Conservation (phyloP, 75 land plant species). For the Sequoia sempervirens region DNA sequence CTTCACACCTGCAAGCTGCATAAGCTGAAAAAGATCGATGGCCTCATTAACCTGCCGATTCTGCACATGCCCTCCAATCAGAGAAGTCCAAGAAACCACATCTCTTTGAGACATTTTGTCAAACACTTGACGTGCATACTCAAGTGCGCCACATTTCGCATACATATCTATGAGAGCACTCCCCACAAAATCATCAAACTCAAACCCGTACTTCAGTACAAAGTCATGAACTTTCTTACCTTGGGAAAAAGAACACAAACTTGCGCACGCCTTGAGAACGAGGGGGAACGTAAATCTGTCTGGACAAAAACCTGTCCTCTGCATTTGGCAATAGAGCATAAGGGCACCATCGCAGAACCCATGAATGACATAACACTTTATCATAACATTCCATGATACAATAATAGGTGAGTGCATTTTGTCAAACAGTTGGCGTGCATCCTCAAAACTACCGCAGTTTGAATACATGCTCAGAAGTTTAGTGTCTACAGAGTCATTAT, state of each 20-base stretch:
- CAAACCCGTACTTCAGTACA: slow-evolving; percentile 12
- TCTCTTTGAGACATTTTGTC: slow-evolving; percentile 9
- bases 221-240: slow-evolving; percentile 2
- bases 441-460: not conserved
- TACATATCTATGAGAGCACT: slow-evolving; percentile 16
- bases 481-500: not conserved
- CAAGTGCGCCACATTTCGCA: slow-evolving; percentile 12
- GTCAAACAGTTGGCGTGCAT: not conserved
- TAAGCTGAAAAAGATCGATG: not conserved
- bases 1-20: slow-evolving; percentile 9
- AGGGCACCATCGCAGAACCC: slow-evolving; percentile 8
- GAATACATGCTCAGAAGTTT: not conserved
- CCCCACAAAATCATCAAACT: slow-evolving; percentile 2
- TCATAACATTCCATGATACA: not conserved
- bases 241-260: not conserved
- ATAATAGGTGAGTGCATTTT: not conserved
- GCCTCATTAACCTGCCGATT: slow-evolving; percentile 1
- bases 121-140: slow-evolving; percentile 15
- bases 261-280: slow-evolving; percentile 12
- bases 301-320: slow-evolving; percentile 5
- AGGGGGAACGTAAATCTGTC: slow-evolving; percentile 2
- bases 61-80: slow-evolving; percentile 8
- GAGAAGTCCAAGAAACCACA: slow-evolving; percentile 16
- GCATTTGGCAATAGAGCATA: slow-evolving; percentile 12
- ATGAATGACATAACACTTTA: slow-evolving; percentile 11